These are phyloP conservation scores for Fusarium brachygibbosum DNA, from an alignment of 2,329 filamentous ascomycete species.

Conservation along the genomic window DNA sequence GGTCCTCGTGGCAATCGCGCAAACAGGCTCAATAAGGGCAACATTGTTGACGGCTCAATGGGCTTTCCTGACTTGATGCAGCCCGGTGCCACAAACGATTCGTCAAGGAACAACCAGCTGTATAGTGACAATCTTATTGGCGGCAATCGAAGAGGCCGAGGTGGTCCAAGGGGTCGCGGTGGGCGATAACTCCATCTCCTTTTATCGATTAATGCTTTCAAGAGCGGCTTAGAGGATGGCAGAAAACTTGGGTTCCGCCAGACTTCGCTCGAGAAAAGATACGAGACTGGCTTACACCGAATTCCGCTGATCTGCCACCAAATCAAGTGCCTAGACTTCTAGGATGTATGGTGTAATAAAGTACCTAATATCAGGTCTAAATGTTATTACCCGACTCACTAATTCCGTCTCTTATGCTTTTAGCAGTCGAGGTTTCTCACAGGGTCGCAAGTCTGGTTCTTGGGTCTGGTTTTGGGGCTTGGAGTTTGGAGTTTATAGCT, in stretches of 20 bases:
- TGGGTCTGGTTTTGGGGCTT: constrained; percentile 8
- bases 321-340: neutral
- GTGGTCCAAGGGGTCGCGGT: constrained; percentile 45
- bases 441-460: neutral
- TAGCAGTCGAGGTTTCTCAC: neutral
- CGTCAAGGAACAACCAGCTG: constrained; percentile 55
- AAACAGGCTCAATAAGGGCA: constrained; percentile 50
- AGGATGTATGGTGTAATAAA: neutral
- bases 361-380: neutral
- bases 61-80: constrained; percentile 67
- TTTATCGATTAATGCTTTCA: neutral
- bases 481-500: constrained; percentile 38
- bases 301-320: neutral
- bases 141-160: constrained; percentile 48
- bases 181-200: constrained; percentile 33
- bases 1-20: constrained; percentile 50
- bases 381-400: neutral
- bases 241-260: neutral
- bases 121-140: constrained; percentile 66
- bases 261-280: neutral
- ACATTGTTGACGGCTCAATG: constrained; percentile 66
- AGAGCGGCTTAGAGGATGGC: neutral
- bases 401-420: neutral
- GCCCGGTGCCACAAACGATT: constrained; percentile 36
- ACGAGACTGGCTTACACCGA: neutral